Base-by-base conservation (phyloP, 768 basidiomycete genomes). In the Mycena rosella region DNA sequence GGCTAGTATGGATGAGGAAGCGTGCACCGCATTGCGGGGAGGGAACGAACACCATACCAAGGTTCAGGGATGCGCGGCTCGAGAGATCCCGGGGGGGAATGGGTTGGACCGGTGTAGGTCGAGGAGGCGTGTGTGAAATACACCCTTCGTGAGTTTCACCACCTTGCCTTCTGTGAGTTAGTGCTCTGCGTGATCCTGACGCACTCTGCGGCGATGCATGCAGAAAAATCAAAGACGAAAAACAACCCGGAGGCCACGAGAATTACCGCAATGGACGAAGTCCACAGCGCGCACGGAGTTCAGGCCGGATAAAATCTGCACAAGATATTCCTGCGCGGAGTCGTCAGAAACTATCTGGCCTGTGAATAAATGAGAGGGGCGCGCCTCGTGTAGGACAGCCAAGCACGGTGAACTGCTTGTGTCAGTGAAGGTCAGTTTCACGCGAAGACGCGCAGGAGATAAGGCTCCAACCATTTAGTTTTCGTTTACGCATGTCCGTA, bases 101-200 rank as follows among this genome's bases (percentile, higher is more conserved):
- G 90, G 88, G 72, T 98, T 95, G 4, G 96, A 97, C 18, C 89
- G 84, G 73, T 97, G 92, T 32, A 96, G 80, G 74, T 97, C 95
- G 27, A 91, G 81, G 34, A 98, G 82, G 0, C 86, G 86, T 6
- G 89, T 88, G 69, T 91, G 85, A 75, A 91, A 98, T 17, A 85
- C 88, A 3, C 89, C 89, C 69, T 90, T 90, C 22, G 89, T 87
- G 4, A 98, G 78, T 75, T 96, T 96, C 74, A 95, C 84, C 22
- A 86, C 79, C 70, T 92, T 93, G 13, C 87, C 80, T 34, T 86
- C 45, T 8, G 84, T 79, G 1, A 84, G 24, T 13, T 82, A 85
- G 83, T n/a, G 83, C 80, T 3, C 85, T 80, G 51, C 0, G 83
- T 83, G 20, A 95, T 84, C 4, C 89, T 90, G 55, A 94, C 86